These are phyloP conservation scores for Psilocybe subaeruginosa DNA, from an alignment of 768 basidiomycete species.

Conservation along the genomic window DNA sequence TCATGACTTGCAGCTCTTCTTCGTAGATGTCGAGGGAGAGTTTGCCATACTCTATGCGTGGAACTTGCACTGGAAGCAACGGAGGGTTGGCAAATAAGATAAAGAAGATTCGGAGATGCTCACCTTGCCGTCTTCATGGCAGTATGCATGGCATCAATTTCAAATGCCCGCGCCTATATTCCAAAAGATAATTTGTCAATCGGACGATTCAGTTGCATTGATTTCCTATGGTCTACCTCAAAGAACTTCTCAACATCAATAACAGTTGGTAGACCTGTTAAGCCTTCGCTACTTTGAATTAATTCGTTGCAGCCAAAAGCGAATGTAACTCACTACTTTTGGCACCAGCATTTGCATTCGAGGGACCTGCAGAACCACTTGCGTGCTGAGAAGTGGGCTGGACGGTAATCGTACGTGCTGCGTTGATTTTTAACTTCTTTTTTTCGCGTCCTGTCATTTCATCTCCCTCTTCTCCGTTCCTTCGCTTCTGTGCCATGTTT, in stretches of 20 bases:
- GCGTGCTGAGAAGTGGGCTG: constrained; percentile 39
- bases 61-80: constrained; percentile 54
- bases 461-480: constrained; percentile 29
- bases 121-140: constrained; percentile 84
- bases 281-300: constrained; percentile 38
- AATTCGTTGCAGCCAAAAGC: not conserved
- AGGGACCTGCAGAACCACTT: constrained; percentile 41
- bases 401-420: constrained; percentile 69
- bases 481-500: constrained; percentile 38
- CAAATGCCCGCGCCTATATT: constrained; percentile 85
- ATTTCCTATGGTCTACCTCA: constrained; percentile 51
- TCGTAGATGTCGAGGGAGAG: constrained; percentile 88
- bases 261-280: constrained; percentile 64
- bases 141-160: constrained; percentile 88
- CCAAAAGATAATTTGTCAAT: constrained; percentile 2
- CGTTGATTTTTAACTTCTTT: constrained; percentile 70
- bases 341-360: constrained; percentile 24
- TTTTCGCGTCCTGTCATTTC: constrained; percentile 51
- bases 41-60: constrained; percentile 89
- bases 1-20: constrained; percentile 95
- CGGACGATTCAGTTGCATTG: not conserved
- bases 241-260: constrained; percentile 90
- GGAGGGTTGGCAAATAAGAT: not conserved
- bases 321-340: constrained; percentile 2
- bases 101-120: constrained; percentile 7